Evolutionary conservation across 345 rosid species (phyloP).

Genomic region (Salix dunnii): DNA sequence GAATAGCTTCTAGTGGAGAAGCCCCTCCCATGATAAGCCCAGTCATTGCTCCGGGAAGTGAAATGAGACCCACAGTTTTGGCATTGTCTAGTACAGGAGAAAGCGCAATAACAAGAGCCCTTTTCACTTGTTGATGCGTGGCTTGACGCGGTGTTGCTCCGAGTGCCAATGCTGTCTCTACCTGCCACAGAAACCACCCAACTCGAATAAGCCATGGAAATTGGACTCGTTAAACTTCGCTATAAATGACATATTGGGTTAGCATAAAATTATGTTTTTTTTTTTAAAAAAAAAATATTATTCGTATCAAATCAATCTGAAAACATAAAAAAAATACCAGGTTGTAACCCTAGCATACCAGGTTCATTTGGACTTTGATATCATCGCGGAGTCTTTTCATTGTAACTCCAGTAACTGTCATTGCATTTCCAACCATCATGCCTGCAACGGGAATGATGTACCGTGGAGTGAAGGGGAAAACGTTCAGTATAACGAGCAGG

Average conservation of each 20-base stretch:
- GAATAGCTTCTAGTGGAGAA: slow-evolving; percentile 83
- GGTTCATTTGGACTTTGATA: slow-evolving; percentile 62
- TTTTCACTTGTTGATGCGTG: slow-evolving; percentile 61
- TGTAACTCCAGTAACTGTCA: slow-evolving; percentile 90
- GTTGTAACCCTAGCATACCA: slow-evolving; percentile 32
- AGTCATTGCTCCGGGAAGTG: slow-evolving; percentile 88
- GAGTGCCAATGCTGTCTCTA: slow-evolving; percentile 85
- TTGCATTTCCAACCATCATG: slow-evolving; percentile 95
- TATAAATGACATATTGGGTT: not conserved
- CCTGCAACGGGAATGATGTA: slow-evolving; percentile 85
- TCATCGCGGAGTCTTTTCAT: slow-evolving; percentile 89
- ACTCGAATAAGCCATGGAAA: not conserved
- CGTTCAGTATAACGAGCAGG: slow-evolving; percentile 57
- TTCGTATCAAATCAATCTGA: too few relatives aligned
- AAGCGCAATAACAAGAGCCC: slow-evolving; percentile 71
- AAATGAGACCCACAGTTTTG: slow-evolving; percentile 88
- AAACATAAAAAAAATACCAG: too few relatives aligned
- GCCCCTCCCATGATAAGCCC: slow-evolving; percentile 98
- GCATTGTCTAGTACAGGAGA: slow-evolving; percentile 89
- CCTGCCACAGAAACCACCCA: slow-evolving; percentile 31
- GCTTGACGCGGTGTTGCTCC: slow-evolving; percentile 90
- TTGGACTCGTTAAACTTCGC: not conserved
- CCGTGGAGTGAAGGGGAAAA: slow-evolving; percentile 89
- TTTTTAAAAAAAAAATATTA: too few relatives aligned
- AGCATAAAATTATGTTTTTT: too few relatives aligned